Base-by-base conservation (phyloP, 768 basidiomycete genomes). In the Epithele typhae region DNA sequence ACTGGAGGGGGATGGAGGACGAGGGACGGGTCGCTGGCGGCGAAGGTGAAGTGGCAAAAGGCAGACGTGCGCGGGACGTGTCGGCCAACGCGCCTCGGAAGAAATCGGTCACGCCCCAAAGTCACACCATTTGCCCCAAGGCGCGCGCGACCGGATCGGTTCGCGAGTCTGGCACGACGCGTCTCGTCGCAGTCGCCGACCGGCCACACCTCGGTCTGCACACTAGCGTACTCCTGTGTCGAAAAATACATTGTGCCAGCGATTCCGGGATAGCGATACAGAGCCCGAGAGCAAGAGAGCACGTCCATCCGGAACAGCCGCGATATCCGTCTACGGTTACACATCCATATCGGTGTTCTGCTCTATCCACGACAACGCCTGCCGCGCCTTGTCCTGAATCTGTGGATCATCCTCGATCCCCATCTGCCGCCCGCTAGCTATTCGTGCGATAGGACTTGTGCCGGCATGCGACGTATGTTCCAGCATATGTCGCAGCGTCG, bases 381-480 rank as follows among this genome's bases (percentile, higher is more conserved):
- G 59, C 57, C 76, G 68, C 40, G 84, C 84, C 44, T 70, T 62
- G 39, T 72, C 74, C 43, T 78, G 72, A 15, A 84, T 78, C 48
- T 83, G 79, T 57, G 67, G 68, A 57, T 85, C 82, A 32, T 80
- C 79, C 49, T 83, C 82, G 46, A 75, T 63, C 14, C 69, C 66
- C 43, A 71, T 67, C 43, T 64, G 66, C 40, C 70, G 62, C 2
- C 61, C 61, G 40, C 55, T 55, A 11, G 51, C 38, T 30, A 9
- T 48, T 51, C 7, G 61, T 68, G n/a, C n/a, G n/a, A n/a, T n/a
- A 23, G 60, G 69, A 49, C 62, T 68, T 30, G 63, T 54, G 35
- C 62, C 59, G 41, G 48, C 48, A 0, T 52, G 51, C 0, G 53
- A 63, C 21, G 35, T 7, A 58, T 59, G 60, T 65, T 65, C 25